These are phyloP conservation scores for Cylindrotheca closterium DNA, from an alignment of 108 stramenopile genomes.

Conservation along the genomic window DNA sequence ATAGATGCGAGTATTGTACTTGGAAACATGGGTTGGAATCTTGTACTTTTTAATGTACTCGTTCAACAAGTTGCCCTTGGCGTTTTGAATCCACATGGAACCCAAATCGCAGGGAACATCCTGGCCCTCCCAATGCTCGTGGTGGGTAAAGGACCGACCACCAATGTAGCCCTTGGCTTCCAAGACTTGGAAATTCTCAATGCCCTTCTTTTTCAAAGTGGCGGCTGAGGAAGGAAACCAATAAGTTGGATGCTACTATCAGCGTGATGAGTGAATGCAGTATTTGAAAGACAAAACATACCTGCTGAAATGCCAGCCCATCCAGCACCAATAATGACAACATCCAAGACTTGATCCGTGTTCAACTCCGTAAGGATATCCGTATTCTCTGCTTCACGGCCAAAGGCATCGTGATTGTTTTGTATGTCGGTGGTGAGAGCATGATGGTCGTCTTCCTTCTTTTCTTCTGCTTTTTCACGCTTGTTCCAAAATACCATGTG, in stretches of 20 bases:
- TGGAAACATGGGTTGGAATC: neutral
- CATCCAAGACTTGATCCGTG: constrained; percentile 20
- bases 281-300: no score
- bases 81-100: neutral
- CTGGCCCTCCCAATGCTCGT: neutral
- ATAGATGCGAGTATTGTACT: neutral
- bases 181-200: constrained; percentile 1
- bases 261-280: neutral
- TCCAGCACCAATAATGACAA: constrained; percentile 34
- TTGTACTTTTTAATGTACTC: neutral
- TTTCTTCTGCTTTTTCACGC: no score
- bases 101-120: neutral
- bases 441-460: no score
- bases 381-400: no score
- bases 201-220: neutral
- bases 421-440: no score
- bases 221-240: neutral
- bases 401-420: no score
- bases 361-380: no score
- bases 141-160: neutral
- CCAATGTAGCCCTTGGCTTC: constrained; percentile 22
- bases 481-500: no score
- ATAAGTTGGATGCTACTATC: neutral
- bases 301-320: constrained; percentile 37
- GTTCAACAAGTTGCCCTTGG: neutral